These are phyloP conservation scores for Alternaria dauci DNA, from an alignment of 2,329 filamentous ascomycete genomes.

Conservation along the genomic window DNA sequence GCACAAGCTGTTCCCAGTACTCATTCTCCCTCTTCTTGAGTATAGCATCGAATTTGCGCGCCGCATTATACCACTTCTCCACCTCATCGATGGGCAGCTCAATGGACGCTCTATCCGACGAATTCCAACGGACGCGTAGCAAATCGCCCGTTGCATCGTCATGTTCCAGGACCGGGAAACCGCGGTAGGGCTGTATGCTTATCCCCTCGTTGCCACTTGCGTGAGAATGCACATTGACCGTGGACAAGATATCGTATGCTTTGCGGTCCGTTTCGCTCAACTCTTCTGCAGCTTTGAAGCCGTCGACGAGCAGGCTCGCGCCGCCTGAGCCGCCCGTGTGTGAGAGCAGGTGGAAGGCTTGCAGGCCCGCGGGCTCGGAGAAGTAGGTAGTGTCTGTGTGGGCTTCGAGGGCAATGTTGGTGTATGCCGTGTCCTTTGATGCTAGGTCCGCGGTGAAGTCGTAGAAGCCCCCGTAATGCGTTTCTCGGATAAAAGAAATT, in stretches of 20 bases:
- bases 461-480: conserved; percentile 86
- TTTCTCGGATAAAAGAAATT: conserved; percentile 86
- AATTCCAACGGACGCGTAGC: conserved; percentile 87
- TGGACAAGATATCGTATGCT: conserved; percentile 67
- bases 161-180: conserved; percentile 76
- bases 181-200: conserved; percentile 74
- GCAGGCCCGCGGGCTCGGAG: conserved; percentile 87
- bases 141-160: conserved; percentile 57
- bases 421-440: conserved; percentile 91
- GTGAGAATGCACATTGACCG: conserved; percentile 73
- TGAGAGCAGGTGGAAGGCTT: conserved; percentile 90
- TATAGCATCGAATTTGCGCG: conserved; percentile 75
- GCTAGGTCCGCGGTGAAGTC: conserved; percentile 91
- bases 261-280: conserved; percentile 63
- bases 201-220: conserved; percentile 87
- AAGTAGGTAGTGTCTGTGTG: conserved; percentile 98
- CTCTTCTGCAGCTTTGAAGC: conserved; percentile 74
- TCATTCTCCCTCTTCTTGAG: conserved; percentile 71
- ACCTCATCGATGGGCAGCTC: conserved; percentile 63
- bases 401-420: conserved; percentile 78
- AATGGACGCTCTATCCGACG: conserved; percentile 80
- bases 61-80: conserved; percentile 79
- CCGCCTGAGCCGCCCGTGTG: conserved; percentile 77
- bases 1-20: conserved; percentile 82
- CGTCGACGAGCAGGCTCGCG: conserved; percentile 83